These are phyloP conservation scores for Gypsophila paniculata DNA, from an alignment of 179 eudicot species.

Conservation along the genomic window DNA sequence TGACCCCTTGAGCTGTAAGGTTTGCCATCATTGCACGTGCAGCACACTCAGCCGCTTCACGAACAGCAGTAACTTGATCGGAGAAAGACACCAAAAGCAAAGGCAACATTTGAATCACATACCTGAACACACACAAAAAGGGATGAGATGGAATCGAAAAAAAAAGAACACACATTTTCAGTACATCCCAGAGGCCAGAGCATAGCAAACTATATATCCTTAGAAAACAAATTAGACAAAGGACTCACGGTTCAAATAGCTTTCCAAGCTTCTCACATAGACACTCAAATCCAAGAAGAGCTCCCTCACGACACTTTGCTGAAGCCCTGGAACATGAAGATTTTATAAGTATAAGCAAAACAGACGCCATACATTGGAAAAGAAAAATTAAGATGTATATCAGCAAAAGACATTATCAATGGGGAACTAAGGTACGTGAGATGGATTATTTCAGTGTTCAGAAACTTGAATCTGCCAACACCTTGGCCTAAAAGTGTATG, in stretches of 20 bases:
- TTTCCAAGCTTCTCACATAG: constrained; percentile 96
- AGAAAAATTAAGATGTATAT: too few species aligned
- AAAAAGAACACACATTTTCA: not conserved
- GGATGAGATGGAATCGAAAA: not conserved
- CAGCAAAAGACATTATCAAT: not conserved
- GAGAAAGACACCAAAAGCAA: constrained; percentile 87
- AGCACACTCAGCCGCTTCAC: constrained; percentile 98
- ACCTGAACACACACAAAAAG: constrained; percentile 42
- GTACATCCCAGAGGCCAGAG: not conserved
- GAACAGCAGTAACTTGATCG: constrained; percentile 97
- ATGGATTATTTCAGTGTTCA: not conserved
- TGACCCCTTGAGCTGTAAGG: constrained; percentile 89
- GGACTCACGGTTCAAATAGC: constrained; percentile 90
- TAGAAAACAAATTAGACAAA: not conserved
- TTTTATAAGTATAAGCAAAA: not conserved
- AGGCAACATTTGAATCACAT: constrained; percentile 89
- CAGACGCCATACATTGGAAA: not conserved
- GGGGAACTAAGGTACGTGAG: not conserved
- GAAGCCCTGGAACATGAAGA: constrained; percentile 55
- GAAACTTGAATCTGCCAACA: not conserved
- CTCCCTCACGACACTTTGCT: constrained; percentile 93
- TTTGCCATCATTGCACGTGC: constrained; percentile 99
- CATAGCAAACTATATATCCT: not conserved
- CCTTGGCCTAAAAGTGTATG: not conserved
- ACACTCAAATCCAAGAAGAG: constrained; percentile 94